Evolutionary conservation across 306 rosid species (phyloP), one percentile per base, ranked within the genome.

Genomic region (Vicia sativa): DNA sequence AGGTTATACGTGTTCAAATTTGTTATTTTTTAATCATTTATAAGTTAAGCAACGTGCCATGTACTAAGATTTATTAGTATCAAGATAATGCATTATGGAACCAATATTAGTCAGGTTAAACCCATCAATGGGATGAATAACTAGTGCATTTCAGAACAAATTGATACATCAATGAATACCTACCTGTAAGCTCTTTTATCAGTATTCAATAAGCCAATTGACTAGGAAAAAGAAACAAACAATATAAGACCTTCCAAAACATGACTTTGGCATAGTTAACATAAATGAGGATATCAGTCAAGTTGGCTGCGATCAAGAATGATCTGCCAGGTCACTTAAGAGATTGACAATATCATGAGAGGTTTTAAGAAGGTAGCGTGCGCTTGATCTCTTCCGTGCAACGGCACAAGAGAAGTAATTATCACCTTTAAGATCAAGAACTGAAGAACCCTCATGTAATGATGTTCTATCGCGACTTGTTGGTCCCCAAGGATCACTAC

Each of bases 341-440:
- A 90, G 96, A 68, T 75, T 63, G 45, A 85, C 92, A 5, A 93
- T 90, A 29, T 78, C 85, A 56, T 93, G 56, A 3, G 90, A 79
- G 25, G 89, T 75, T 68, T 77, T 83, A n/a, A 90, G 89, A 49
- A 86, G 89, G 82, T 88, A 93, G 34, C 99, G 80, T 3, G 97
- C 96, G 25, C 67, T 88, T 57, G 97, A 85, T 63, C 89, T 77
- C 78, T 93, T 88, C 29, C 96, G 70, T 19, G 82, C 82, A 59
- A 90, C 98, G 2, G 89, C 80, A 19, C 97, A 90, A 15, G 98
- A 93, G 85, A 93, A 93, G 86, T 93, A 93, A 38, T 90, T 83
- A 60, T 85, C 91, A 13, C 92, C 96, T 80, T 81, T 83, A 77
- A 90, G 97, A 74, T 90, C 99, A 48, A 90, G 87, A 72, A 88